These are phyloP conservation scores for Aquilaria sinensis DNA, from an alignment of 345 rosid species.

Conservation along the genomic window DNA sequence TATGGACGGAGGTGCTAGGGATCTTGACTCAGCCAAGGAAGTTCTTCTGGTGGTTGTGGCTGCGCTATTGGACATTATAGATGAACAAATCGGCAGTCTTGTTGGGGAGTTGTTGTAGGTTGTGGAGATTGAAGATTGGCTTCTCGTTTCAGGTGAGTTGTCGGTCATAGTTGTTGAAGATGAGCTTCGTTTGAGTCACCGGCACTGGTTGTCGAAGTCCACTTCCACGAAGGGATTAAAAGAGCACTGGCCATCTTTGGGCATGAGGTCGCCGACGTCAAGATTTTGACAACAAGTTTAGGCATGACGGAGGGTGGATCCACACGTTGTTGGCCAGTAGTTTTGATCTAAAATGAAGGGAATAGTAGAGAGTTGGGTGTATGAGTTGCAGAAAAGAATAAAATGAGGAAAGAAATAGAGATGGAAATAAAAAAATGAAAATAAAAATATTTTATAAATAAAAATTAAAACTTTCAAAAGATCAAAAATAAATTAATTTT, in stretches of 20 bases:
- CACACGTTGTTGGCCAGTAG: neutral
- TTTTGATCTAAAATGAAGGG: constrained; percentile 4
- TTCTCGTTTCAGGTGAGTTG: constrained; percentile 69
- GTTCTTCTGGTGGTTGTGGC: constrained; percentile 36
- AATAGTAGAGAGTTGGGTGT: constrained; percentile 4
- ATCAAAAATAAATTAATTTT: too few relatives aligned
- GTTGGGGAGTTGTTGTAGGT: constrained; percentile 34
- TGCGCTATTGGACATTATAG: constrained; percentile 41
- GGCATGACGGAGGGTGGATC: constrained; percentile 31
- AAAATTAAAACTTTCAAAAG: too few relatives aligned
- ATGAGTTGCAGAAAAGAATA: constrained; percentile 22
- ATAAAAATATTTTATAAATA: too few relatives aligned
- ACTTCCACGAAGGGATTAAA: constrained; percentile 71
- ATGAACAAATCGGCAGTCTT: constrained; percentile 48
- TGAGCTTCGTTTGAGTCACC: constrained; percentile 54
- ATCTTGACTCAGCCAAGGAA: constrained; percentile 80
- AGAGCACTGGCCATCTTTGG: constrained; percentile 80
- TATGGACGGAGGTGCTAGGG: constrained; percentile 47
- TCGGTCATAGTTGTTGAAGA: constrained; percentile 29
- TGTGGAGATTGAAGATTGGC: constrained; percentile 45
- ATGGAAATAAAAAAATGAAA: neutral
- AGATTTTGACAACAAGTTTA: constrained; percentile 61
- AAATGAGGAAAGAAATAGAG: constrained; percentile 13
- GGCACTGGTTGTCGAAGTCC: constrained; percentile 45
- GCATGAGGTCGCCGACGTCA: constrained; percentile 69